Percentiles rank a stretch among this genome's conserved stretches.
Conservation (phyloP, 106 monocot genomes). For the Narthecium ossifragum region DNA sequence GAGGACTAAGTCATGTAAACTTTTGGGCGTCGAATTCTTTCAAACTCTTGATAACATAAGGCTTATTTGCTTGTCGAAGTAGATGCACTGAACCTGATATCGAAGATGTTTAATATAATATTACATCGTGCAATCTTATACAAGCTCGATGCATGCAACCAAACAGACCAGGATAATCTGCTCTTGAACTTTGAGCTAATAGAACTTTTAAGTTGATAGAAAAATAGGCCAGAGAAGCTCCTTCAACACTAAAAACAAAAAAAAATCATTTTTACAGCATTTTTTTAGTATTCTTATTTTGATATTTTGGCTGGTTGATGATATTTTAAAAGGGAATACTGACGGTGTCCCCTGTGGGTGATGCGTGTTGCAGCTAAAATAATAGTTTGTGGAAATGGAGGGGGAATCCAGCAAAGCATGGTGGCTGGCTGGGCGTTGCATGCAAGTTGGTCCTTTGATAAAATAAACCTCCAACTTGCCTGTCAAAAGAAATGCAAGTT, state of each 20-base stretch:
- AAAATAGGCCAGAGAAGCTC: background rate
- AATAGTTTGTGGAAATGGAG: background rate
- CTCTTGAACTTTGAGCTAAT: background rate
- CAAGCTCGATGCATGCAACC: no score
- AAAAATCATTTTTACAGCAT: no score
- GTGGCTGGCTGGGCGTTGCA: background rate
- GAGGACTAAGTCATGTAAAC: no score
- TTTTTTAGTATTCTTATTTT: no score
- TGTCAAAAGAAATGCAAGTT: conserved; percentile 10
- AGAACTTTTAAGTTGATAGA: background rate
- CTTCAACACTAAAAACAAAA: background rate
- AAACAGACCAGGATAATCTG: background rate
- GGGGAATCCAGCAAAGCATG: no score
- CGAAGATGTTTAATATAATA: no score
- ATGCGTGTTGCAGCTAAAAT: conserved; percentile 6
- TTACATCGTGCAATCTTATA: no score
- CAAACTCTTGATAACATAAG: no score
- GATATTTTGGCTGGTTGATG: no score
- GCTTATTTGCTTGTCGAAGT: no score
- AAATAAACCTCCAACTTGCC: conserved; percentile 7
- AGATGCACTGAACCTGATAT: no score
- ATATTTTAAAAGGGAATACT: background rate
- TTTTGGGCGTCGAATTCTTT: no score
- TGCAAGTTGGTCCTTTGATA: conserved; percentile 6
- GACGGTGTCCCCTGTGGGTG: background rate